phyloP scores from a whole-genome alignment of 2,329 filamentous ascomycete species.

The Penicillium sp. region DNA sequence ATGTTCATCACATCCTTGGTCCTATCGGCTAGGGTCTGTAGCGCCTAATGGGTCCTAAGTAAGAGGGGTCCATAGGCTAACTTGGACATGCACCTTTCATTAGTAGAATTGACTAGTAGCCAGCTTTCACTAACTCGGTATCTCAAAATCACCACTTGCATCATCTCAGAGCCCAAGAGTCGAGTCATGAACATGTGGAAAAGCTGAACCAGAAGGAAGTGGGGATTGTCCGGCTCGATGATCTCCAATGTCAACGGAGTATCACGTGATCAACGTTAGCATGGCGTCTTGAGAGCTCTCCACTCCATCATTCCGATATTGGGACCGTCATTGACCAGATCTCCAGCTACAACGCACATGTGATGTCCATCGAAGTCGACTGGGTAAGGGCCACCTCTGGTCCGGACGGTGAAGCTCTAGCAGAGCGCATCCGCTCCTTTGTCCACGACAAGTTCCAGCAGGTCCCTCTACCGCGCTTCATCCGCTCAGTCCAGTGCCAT shows the following conservation, averaged over 20 bases:
- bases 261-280: not conserved
- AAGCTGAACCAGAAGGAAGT: not conserved
- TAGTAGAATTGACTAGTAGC: not conserved
- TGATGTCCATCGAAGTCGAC: slow-evolving; percentile 97
- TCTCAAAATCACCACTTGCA: not conserved
- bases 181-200: not conserved
- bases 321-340: not conserved
- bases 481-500: slow-evolving; percentile 92
- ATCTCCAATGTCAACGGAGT: not conserved
- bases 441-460: slow-evolving; percentile 96
- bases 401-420: slow-evolving; percentile 81
- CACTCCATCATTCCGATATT: not conserved
- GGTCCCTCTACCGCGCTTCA: slow-evolving; percentile 88
- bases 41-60: not conserved
- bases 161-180: not conserved
- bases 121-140: not conserved
- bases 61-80: not conserved
- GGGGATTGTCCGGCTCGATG: not conserved
- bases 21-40: not conserved
- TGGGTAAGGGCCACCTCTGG: slow-evolving; percentile 92
- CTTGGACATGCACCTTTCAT: not conserved
- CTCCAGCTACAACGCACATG: slow-evolving; percentile 31
- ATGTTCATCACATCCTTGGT: slow-evolving; percentile 1
- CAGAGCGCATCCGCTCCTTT: slow-evolving; percentile 85
- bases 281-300: not conserved